phyloP scores from a whole-genome alignment of 768 basidiomycete genomes.

The Baorangia bicolor region DNA sequence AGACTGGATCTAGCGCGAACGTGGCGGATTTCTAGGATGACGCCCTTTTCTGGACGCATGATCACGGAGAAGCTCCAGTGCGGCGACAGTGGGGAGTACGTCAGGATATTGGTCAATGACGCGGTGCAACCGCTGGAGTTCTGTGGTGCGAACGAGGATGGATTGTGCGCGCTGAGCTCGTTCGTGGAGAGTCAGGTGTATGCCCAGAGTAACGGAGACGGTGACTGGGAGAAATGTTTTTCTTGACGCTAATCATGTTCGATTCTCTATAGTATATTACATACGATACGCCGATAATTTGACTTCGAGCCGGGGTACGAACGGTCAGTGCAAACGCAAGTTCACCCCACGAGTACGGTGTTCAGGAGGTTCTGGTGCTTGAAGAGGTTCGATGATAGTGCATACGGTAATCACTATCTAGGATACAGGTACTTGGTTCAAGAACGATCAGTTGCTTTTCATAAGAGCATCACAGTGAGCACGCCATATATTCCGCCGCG shows the following conservation, averaged over 20 bases:
- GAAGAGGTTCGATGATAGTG: too few species aligned
- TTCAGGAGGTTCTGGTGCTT: too few species aligned
- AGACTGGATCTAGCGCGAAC: slow-evolving; percentile 27
- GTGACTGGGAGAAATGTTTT: slow-evolving; percentile 70
- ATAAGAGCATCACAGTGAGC: too few species aligned
- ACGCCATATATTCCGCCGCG: too few species aligned
- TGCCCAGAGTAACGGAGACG: slow-evolving; percentile 62
- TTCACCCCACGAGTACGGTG: too few species aligned
- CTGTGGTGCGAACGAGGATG: slow-evolving; percentile 51
- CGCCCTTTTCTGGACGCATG: slow-evolving; percentile 76
- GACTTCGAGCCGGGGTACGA: not conserved
- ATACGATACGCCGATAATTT: not conserved
- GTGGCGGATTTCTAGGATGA: slow-evolving; percentile 60
- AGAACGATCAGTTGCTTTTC: too few species aligned
- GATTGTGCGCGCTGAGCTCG: slow-evolving; percentile 60
- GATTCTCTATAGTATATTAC: not conserved
- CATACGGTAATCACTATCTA: too few species aligned
- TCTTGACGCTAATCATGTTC: slow-evolving; percentile 10
- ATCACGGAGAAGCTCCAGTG: slow-evolving; percentile 70
- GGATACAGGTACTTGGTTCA: too few species aligned
- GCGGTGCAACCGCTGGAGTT: slow-evolving; percentile 62
- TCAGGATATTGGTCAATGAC: slow-evolving; percentile 81
- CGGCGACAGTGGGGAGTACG: slow-evolving; percentile 38
- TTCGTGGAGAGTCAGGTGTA: slow-evolving; percentile 76
- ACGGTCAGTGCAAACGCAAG: not conserved